Evolutionary conservation across 2,329 filamentous ascomycete species (phyloP).

Genomic region (Diplocarpon mali): DNA sequence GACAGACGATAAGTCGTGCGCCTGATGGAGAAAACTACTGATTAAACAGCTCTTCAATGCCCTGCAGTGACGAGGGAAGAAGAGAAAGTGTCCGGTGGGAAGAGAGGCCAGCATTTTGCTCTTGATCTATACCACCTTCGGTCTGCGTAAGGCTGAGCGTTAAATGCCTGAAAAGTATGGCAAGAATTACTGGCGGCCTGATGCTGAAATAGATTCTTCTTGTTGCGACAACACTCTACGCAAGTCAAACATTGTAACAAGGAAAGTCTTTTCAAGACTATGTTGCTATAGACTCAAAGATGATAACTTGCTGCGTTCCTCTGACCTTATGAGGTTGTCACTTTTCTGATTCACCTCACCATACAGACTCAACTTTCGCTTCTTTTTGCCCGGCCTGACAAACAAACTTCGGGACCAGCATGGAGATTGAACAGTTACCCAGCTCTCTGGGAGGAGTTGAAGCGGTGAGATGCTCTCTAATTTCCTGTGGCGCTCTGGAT

Average conservation of each 20-base stretch:
- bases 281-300: not conserved
- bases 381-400: conserved; percentile 6
- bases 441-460: conserved; percentile 25
- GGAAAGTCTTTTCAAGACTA: no score
- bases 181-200: no score
- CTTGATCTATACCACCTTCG: no score
- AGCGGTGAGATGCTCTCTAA: conserved; percentile 16
- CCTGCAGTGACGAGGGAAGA: not conserved
- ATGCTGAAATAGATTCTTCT: no score
- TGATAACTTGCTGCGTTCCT: not conserved
- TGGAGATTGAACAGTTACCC: conserved; percentile 16
- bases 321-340: conserved; percentile 1
- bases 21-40: not conserved
- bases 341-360: not conserved
- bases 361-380: not conserved
- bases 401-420: conserved; percentile 10
- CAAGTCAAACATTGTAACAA: not conserved
- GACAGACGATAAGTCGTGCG: no score
- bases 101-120: no score
- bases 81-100: no score
- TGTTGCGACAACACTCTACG: not conserved
- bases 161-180: not conserved
- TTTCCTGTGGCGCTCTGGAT: not conserved
- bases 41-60: not conserved
- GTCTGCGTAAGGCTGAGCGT: not conserved